phyloP scores from a whole-genome alignment of 192 early-diverging fungal species.

The Coemansia javaensis region DNA sequence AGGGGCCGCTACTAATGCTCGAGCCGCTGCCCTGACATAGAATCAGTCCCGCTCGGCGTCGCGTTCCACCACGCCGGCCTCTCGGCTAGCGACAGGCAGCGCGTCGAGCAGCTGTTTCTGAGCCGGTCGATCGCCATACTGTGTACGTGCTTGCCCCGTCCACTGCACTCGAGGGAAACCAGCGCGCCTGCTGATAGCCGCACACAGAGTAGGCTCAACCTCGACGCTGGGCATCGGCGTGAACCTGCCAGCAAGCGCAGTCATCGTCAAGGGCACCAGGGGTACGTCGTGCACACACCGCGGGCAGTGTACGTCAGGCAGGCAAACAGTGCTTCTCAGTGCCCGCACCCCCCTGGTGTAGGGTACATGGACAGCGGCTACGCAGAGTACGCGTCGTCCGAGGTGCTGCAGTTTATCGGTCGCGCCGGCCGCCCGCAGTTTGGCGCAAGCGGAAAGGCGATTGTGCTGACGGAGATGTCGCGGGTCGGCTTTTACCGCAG shows the following conservation, averaged over 20 bases:
- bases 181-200: background rate
- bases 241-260: slow-evolving; percentile 70
- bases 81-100: slow-evolving; percentile 23
- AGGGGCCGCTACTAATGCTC: too few relatives aligned
- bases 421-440: slow-evolving; percentile 71
- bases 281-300: too few relatives aligned
- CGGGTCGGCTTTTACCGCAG: slow-evolving; percentile 47
- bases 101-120: slow-evolving; percentile 56
- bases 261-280: slow-evolving; percentile 66
- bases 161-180: too few relatives aligned
- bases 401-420: slow-evolving; percentile 74
- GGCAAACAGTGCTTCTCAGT: too few relatives aligned
- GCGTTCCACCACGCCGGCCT: slow-evolving; percentile 70
- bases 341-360: too few relatives aligned
- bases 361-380: slow-evolving; percentile 38
- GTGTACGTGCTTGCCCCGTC: slow-evolving; percentile 14
- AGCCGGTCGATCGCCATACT: slow-evolving; percentile 52
- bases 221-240: slow-evolving; percentile 74
- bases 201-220: slow-evolving; percentile 52
- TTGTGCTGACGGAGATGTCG: slow-evolving; percentile 56
- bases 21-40: slow-evolving; percentile 15
- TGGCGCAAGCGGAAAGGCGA: slow-evolving; percentile 60
- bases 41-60: slow-evolving; percentile 54
- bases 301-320: too few relatives aligned
- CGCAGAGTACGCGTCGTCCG: slow-evolving; percentile 56